Evolutionary conservation across 441 rosid genomes (phyloP), one percentile per base, ranked within the genome.

Genomic region (Bruguiera hainesii): DNA sequence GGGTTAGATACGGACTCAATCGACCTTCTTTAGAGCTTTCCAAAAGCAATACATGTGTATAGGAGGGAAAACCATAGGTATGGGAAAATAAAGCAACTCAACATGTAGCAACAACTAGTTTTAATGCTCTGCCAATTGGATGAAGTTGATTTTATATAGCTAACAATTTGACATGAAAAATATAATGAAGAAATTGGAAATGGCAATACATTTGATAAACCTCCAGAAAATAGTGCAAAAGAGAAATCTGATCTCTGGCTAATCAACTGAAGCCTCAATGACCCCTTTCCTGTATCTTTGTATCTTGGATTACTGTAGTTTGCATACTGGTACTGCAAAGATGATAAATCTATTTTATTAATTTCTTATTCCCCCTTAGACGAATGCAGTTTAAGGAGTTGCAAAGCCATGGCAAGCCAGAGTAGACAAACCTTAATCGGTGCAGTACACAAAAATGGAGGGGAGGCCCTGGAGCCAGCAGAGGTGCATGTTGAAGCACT

Each of bases 171-270:
- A 20, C 7, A 61, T 51, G 55, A 26, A 67, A 19, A 74, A 4
- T n/a, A 61, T 16, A 46, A 26, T 4, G 23, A 2, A 56, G 42
- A 57, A 67, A 35, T 11, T 30, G 18, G 31, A 30, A 61, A 69
- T 20, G 74, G 70, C 63, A 80, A 21, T 83, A 85, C 97, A 61
- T 85, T 86, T 71, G 69, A 65, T 59, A 86, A 72, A 60, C 88
- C 89, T 30, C 90, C 89, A 53, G 88, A 81, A 70, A 91, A 89
- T 15, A 91, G 77, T 1, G 81, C 90, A 63, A 91, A 83, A 0
- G 94, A 86, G 75, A 87, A 89, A 62, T 89, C 89, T 0, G 91
- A 87, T 89, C 98, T 82, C 76, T 91, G 96, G 77, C 88, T 91
- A 77, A 89, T 85, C 77, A 89, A 60, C 60, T 75, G 94, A 80